Base-by-base conservation (phyloP, 2,329 filamentous ascomycete genomes). In the Zymoseptoria pseudotritici region DNA sequence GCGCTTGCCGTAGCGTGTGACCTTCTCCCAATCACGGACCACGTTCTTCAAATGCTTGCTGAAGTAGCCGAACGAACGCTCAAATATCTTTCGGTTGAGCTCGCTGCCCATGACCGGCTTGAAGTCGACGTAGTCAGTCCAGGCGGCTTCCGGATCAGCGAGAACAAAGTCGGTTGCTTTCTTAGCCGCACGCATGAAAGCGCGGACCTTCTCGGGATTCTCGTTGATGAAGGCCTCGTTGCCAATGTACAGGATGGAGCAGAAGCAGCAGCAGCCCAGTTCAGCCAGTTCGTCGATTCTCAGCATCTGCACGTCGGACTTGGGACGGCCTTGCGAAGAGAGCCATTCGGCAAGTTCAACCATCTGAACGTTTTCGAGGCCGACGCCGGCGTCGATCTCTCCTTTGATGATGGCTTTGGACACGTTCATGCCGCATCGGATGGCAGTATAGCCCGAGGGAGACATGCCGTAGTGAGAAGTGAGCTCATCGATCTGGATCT, bases 251-350 rank as follows among this genome's bases (percentile, higher is more conserved):
- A 91, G 79, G 72, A 91, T 89, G 26, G 85, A 85, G 76, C 88
- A 91, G 83, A 91, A 91, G 80, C 88, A 91, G 82, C 88, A 91
- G 78, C 88, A 91, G 55, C 88, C 88, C 2, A 91, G 79, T 73
- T 90, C 86, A 36, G 88, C 88, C 26, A 91, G 85, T 77, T 91
- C 83, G 72, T 91, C 88, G 70, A 91, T 91, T 68, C 88, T 85
- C 19, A 91, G 83, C 88, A 91, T 91, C 75, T 89, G 85, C 7
- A 90, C 88, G 64, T 91, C 87, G 13, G 78, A 76, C 71, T 82
- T 82, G 61, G 84, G 81, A 1, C 86, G 85, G 66, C 80, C 80
- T 71, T 89, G 86, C 0, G 71, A 63, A 0, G 79, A 80, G 20
- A 91, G 84, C 88, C 87, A 91, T 70, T 90, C 87, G 73, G 88